These are phyloP conservation scores for Onygenales sp. DNA, from an alignment of 2,329 filamentous ascomycete species.

Conservation along the genomic window DNA sequence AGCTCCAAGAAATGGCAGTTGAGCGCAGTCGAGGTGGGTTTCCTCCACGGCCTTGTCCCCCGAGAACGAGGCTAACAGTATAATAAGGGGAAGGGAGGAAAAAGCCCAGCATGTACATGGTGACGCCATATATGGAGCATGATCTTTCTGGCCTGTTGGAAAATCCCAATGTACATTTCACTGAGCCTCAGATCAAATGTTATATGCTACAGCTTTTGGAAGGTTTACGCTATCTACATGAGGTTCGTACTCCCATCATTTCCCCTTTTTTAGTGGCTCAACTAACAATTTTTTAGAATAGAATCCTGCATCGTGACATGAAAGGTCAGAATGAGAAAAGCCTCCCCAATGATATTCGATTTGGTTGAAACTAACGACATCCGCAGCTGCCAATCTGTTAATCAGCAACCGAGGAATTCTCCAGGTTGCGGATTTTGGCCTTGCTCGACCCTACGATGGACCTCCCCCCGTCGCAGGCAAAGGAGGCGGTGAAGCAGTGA, in stretches of 20 bases:
- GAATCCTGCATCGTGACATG: slow-evolving; percentile 95
- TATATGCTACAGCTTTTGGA: slow-evolving; percentile 91
- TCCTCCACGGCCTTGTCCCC: background rate
- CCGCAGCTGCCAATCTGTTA: slow-evolving; percentile 73
- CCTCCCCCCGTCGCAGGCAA: slow-evolving; percentile 63
- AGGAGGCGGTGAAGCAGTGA: slow-evolving; percentile 71
- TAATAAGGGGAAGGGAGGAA: slow-evolving; percentile 62
- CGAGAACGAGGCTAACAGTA: slow-evolving; percentile 3
- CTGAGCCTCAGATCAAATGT: slow-evolving; percentile 89
- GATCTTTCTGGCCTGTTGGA: slow-evolving; percentile 95
- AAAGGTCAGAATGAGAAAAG: slow-evolving; percentile 44
- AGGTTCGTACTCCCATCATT: slow-evolving; percentile 33
- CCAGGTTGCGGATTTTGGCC: slow-evolving; percentile 94
- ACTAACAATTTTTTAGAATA: slow-evolving; percentile 37
- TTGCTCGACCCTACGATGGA: slow-evolving; percentile 89
- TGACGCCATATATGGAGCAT: slow-evolving; percentile 97
- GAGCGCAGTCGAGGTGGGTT: slow-evolving; percentile 55
- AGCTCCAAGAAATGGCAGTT: slow-evolving; percentile 90
- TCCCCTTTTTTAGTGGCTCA: slow-evolving; percentile 11
- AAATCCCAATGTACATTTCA: slow-evolving; percentile 82
- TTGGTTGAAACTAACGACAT: background rate
- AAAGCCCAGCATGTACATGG: slow-evolving; percentile 87
- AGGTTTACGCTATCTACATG: slow-evolving; percentile 82
- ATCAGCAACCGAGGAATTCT: slow-evolving; percentile 91
- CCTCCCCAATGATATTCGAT: background rate